Evolutionary conservation across 2,329 filamentous ascomycete species (phyloP), one percentile per base, ranked within the genome.

Genomic region (Aspergillus tanneri): DNA sequence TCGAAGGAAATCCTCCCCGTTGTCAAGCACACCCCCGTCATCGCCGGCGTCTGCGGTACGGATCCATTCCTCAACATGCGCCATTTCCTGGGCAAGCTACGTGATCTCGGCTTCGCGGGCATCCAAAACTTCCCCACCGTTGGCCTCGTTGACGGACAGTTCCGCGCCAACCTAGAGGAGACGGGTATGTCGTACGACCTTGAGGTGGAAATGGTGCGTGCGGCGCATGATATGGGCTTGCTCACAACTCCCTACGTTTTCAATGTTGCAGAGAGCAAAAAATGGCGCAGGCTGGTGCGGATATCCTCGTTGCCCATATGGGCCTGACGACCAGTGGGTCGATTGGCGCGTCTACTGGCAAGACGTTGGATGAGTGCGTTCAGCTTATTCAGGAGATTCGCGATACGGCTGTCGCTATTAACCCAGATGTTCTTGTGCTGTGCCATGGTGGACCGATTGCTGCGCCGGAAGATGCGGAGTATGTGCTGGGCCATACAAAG

Each of bases 121-220:
- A 77, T 88, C 11, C 85, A 88, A 64, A 88, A 88, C 58, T 88
- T 88, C 62, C 85, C 85, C 1, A 88, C 85, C 0, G 84, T 88
- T 2, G 85, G 85, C 0, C 70, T 88, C 18, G 83, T 88, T 25
- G 85, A 88, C 63, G 85, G 84, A 1, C 75, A 75, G 10, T 88
- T 88, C 62, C 77, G 86, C 10, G 74, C 76, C 18, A 84, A 85
- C 55, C 74, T 89, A 2, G 86, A 88, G 62, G 84, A 87, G 64
- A 88, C 85, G 1, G 84, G 81, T 7, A 88, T 88, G 84, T 80
- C 81, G 1, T 88, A 83, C 59, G 78, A 77, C 12, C 69, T 76
- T 6, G 85, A 89, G 61, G 84, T 88, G 2, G 82, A 84, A 41
- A 81, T 87, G 76, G 77, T 88, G 36, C 72, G 73, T 8, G 58